A percentile compares a stretch with the other conserved stretches of the same genome.
Evolutionary conservation across 2,329 filamentous ascomycete genomes (phyloP).

Genomic region (Spiromastix sp.): DNA sequence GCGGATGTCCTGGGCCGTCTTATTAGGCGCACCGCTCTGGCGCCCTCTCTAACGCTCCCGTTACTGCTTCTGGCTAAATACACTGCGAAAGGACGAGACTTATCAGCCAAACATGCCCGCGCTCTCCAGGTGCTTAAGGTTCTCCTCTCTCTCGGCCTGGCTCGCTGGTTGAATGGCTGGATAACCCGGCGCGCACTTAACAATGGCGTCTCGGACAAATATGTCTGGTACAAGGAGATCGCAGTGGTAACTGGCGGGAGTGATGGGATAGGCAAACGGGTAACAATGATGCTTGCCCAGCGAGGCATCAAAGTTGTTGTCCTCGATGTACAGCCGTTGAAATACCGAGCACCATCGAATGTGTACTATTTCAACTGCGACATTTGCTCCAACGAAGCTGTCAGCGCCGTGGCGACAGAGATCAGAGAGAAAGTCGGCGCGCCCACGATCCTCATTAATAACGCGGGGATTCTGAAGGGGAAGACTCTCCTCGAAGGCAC

Average conservation of each 20-base stretch:
- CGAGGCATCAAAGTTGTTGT: slow-evolving; percentile 58
- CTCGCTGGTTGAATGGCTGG: slow-evolving; percentile 39
- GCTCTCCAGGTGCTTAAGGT: slow-evolving; percentile 44
- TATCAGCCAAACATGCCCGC: slow-evolving; percentile 43
- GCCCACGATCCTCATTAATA: slow-evolving; percentile 63
- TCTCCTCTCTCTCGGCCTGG: slow-evolving; percentile 44
- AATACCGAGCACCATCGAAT: slow-evolving; percentile 17
- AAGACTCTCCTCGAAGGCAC: slow-evolving; percentile 50
- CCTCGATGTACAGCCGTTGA: slow-evolving; percentile 56
- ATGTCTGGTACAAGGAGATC: slow-evolving; percentile 55
- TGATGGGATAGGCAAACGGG: slow-evolving; percentile 58
- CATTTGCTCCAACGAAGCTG: slow-evolving; percentile 48
- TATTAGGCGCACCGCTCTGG: slow-evolving; percentile 51
- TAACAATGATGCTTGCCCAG: slow-evolving; percentile 57
- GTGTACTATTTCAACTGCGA: slow-evolving; percentile 64
- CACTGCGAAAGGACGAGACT: slow-evolving; percentile 50
- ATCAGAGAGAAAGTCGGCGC: slow-evolving; percentile 46
- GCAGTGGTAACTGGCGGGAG: slow-evolving; percentile 66
- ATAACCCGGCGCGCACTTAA: slow-evolving; percentile 42
- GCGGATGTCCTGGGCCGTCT: slow-evolving; percentile 50
- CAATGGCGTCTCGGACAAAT: slow-evolving; percentile 28
- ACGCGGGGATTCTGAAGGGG: slow-evolving; percentile 54
- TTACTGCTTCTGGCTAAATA: slow-evolving; percentile 53
- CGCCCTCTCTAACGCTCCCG: slow-evolving; percentile 54
- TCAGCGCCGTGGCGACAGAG: slow-evolving; percentile 41